Percentiles rank a stretch among this genome's conserved stretches.
Evolutionary conservation across 371 early-diverging fungal species (phyloP).

Genomic region (Haplosporangium sp.): DNA sequence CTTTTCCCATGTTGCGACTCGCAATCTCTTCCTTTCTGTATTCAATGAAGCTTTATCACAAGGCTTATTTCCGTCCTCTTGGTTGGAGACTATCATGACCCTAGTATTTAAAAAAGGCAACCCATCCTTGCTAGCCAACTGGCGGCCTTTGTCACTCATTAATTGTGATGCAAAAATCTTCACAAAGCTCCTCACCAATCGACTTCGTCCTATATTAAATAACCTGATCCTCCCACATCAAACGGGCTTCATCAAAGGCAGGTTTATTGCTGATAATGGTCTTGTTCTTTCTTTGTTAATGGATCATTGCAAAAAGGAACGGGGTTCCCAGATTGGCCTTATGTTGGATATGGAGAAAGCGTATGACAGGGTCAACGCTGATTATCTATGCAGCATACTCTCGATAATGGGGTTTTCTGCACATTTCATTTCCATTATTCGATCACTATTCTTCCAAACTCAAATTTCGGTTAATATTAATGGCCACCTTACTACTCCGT

Average conservation of each 20-base stretch:
- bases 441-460: constrained; percentile 20
- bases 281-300: constrained; percentile 1
- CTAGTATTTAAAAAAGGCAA: constrained; percentile 28
- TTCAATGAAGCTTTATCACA: neutral
- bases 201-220: neutral
- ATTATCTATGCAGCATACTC: neutral
- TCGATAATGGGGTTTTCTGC: constrained; percentile 1
- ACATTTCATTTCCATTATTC: constrained; percentile 1
- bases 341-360: constrained; percentile 25
- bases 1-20: neutral
- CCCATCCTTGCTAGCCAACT: constrained; percentile 19
- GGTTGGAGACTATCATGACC: constrained; percentile 22
- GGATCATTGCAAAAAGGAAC: constrained; percentile 1
- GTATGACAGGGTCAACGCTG: constrained; percentile 27
- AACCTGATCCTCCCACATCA: constrained; percentile 12
- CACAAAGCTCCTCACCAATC: constrained; percentile 24
- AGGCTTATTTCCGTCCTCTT: constrained; percentile 22
- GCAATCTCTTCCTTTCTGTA: neutral
- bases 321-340: neutral
- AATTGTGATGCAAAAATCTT: constrained; percentile 49
- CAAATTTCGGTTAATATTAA: constrained; percentile 32
- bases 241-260: constrained; percentile 12
- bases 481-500: constrained; percentile 13
- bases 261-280: constrained; percentile 25
- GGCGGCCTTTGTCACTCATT: constrained; percentile 45